Percentiles rank a stretch among this genome's conserved stretches.
Conservation (phyloP, 2,329 filamentous ascomycete species). For the Fusarium incarnatum region DNA sequence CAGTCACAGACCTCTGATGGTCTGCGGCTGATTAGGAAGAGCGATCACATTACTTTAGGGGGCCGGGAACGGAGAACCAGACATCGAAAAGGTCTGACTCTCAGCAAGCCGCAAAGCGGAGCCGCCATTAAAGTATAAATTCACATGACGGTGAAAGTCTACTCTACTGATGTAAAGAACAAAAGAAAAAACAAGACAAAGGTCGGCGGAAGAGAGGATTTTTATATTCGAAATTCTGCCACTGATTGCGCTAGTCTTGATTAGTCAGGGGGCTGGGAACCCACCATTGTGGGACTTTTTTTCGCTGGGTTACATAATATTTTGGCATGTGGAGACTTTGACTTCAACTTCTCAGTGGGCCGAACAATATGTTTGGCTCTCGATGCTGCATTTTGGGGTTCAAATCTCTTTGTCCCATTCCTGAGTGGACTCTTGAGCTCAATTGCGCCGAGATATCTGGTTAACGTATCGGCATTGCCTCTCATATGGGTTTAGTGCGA, state of each 20-base stretch:
- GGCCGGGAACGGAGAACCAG: conserved; percentile 69
- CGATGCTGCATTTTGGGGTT: conserved; percentile 7
- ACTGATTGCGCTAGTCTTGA: conserved; percentile 10
- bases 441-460: conserved; percentile 5
- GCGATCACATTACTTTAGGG: conserved; percentile 60
- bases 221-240: conserved; percentile 15
- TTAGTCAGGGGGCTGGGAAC: background rate
- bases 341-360: background rate
- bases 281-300: background rate
- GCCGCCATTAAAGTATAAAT: conserved; percentile 62
- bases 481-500: background rate
- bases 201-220: conserved; percentile 1
- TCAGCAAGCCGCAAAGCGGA: conserved; percentile 67
- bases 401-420: conserved; percentile 9
- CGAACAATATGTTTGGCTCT: conserved; percentile 7
- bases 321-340: background rate
- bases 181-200: conserved; percentile 2
- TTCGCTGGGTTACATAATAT: conserved; percentile 22
- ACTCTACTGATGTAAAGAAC: conserved; percentile 29
- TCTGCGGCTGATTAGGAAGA: conserved; percentile 60
- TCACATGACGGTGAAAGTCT: conserved; percentile 40
- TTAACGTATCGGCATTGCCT: background rate
- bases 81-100: conserved; percentile 61
- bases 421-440: conserved; percentile 2
- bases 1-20: conserved; percentile 60